These are phyloP conservation scores for Erodium moschatum DNA, from an alignment of 441 rosid genomes.

Conservation along the genomic window DNA sequence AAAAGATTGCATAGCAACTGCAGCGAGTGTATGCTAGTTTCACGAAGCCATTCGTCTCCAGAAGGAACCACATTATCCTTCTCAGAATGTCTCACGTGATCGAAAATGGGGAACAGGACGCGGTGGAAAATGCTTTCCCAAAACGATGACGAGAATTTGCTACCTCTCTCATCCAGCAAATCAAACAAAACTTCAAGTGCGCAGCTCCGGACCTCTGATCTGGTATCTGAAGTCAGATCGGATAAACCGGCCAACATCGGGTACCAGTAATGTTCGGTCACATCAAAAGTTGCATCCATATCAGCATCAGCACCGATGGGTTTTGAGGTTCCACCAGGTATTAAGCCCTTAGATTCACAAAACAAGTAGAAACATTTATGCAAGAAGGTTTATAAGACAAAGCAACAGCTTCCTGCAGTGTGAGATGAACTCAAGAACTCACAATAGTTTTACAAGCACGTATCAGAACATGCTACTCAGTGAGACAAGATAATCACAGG, in stretches of 20 bases:
- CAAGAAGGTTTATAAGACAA: conserved; percentile 12
- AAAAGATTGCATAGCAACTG: conserved; percentile 98
- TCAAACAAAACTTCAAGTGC: conserved; percentile 98
- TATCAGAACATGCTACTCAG: neutral
- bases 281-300: conserved; percentile 43
- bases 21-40: conserved; percentile 96
- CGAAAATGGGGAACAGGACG: conserved; percentile 95
- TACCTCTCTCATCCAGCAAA: conserved; percentile 94
- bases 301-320: conserved; percentile 47
- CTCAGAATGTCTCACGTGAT: conserved; percentile 91
- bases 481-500: neutral
- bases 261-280: conserved; percentile 98
- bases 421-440: neutral
- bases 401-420: conserved; percentile 13
- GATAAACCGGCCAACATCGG: conserved; percentile 99
- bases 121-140: conserved; percentile 99
- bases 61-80: conserved; percentile 67
- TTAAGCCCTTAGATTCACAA: conserved; percentile 57
- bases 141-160: conserved; percentile 82
- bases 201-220: conserved; percentile 93
- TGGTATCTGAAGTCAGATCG: conserved; percentile 88
- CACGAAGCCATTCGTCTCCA: conserved; percentile 86
- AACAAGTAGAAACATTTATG: conserved; percentile 14
- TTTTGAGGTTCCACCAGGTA: conserved; percentile 65
- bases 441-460: neutral